Conservation (phyloP, 1,284 basidiomycete species). For the Pseudozyma sp. region DNA sequence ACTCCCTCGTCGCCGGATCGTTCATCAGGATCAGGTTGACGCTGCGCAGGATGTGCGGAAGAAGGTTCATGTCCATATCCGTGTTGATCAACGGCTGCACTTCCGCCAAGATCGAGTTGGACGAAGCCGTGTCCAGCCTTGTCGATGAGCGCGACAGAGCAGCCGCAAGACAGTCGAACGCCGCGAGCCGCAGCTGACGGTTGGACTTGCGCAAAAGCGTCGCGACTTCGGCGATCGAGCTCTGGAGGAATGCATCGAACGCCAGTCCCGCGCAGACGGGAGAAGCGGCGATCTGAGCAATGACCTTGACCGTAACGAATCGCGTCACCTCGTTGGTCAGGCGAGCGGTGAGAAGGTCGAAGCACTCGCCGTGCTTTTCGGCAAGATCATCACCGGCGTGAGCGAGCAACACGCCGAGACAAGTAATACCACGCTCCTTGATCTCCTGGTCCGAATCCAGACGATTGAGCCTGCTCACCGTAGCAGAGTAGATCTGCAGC, state of each 20-base stretch:
- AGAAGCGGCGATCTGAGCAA: constrained; percentile 71
- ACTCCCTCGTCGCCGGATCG: constrained; percentile 26
- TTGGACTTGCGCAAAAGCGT: constrained; percentile 83
- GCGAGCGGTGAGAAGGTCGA: constrained; percentile 80
- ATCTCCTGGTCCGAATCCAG: constrained; percentile 92
- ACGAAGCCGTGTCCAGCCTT: constrained; percentile 32
- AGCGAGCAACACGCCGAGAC: constrained; percentile 86
- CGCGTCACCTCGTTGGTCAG: constrained; percentile 75
- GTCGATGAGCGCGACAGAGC: constrained; percentile 75
- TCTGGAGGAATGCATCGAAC: constrained; percentile 82
- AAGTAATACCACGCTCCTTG: constrained; percentile 82
- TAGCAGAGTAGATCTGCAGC: constrained; percentile 76
- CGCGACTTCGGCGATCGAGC: constrained; percentile 79
- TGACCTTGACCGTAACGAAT: constrained; percentile 71
- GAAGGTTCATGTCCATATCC: constrained; percentile 57
- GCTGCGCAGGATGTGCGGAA: constrained; percentile 49
- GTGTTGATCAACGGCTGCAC: constrained; percentile 53
- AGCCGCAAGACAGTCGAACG: constrained; percentile 82
- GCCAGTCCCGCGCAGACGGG: constrained; percentile 67
- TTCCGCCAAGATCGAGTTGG: constrained; percentile 50
- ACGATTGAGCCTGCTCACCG: constrained; percentile 78
- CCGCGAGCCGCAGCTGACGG: constrained; percentile 80
- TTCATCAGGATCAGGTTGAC: constrained; percentile 48
- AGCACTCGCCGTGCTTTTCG: constrained; percentile 67
- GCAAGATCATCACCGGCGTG: constrained; percentile 79